These are phyloP conservation scores for Talaromyces thailandensis DNA, from an alignment of 495 filamentous ascomycete species.

Conservation along the genomic window DNA sequence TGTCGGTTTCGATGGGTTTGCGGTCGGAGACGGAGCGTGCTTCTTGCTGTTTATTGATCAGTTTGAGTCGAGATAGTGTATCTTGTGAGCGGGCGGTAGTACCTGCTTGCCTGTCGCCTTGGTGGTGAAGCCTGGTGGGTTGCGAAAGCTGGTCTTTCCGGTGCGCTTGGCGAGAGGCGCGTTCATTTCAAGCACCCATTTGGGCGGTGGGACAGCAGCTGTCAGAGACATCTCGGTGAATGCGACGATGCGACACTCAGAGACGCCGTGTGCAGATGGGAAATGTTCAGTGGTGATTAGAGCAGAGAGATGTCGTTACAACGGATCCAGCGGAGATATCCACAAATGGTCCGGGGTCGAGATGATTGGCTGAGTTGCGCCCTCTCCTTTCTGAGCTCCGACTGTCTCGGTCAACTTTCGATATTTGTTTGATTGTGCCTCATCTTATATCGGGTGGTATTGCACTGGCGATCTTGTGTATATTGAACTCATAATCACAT, in stretches of 20 bases:
- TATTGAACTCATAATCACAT: neutral
- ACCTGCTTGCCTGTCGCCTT: constrained; percentile 32
- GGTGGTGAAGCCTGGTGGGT: constrained; percentile 80
- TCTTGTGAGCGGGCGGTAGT: neutral
- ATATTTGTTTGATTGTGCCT: neutral
- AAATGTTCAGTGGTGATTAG: constrained; percentile 8
- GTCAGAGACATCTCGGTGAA: constrained; percentile 14
- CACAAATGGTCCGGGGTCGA: neutral
- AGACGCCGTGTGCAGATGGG: constrained; percentile 3
- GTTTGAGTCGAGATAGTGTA: constrained; percentile 13
- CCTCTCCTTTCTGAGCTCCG: neutral
- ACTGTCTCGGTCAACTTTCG: neutral
- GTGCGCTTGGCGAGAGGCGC: constrained; percentile 49
- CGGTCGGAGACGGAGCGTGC: constrained; percentile 18
- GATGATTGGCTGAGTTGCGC: neutral
- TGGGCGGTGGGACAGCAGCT: constrained; percentile 48
- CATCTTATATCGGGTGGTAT: neutral
- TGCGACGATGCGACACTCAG: constrained; percentile 2
- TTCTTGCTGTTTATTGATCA: constrained; percentile 28
- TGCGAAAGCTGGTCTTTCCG: constrained; percentile 57
- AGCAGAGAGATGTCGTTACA: constrained; percentile 4
- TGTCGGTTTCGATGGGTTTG: constrained; percentile 74
- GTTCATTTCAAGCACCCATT: constrained; percentile 75
- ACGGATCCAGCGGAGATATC: neutral
- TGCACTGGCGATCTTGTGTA: neutral